phyloP scores from a whole-genome alignment of 345 rosid species.

The Chamaenerion angustifolium region DNA sequence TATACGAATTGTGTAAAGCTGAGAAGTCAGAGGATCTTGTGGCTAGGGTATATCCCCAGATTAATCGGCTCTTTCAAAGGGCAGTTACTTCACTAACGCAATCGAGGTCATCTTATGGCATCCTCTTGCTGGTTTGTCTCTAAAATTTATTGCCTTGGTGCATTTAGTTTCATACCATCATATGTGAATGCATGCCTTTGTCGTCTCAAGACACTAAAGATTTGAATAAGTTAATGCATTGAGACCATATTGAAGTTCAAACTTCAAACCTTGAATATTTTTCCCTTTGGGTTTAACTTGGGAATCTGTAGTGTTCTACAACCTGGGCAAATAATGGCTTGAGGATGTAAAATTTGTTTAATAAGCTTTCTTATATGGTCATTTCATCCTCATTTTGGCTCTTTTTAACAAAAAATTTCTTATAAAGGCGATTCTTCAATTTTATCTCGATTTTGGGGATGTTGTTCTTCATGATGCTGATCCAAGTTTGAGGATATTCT shows the following conservation, averaged over 20 bases:
- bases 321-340: too few species aligned
- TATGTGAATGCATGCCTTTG: too few species aligned
- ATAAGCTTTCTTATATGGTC: background rate
- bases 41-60: constrained; percentile 71
- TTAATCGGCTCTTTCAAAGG: constrained; percentile 87
- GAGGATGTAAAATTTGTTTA: too few species aligned
- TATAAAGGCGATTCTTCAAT: constrained; percentile 65
- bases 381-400: background rate
- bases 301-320: too few species aligned
- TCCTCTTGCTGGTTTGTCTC: constrained; percentile 60
- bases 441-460: constrained; percentile 83
- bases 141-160: background rate
- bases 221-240: too few species aligned
- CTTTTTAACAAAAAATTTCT: background rate
- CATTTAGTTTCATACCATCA: background rate
- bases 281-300: too few species aligned
- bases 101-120: constrained; percentile 47
- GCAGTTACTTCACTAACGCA: constrained; percentile 63
- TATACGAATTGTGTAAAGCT: constrained; percentile 53
- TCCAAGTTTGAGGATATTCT: constrained; percentile 57
- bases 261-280: too few species aligned
- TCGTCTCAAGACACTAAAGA: too few species aligned
- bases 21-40: constrained; percentile 72
- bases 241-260: too few species aligned
- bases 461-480: constrained; percentile 86